phyloP scores from a whole-genome alignment of 768 basidiomycete genomes.

The Pisolithus tinctorius region DNA sequence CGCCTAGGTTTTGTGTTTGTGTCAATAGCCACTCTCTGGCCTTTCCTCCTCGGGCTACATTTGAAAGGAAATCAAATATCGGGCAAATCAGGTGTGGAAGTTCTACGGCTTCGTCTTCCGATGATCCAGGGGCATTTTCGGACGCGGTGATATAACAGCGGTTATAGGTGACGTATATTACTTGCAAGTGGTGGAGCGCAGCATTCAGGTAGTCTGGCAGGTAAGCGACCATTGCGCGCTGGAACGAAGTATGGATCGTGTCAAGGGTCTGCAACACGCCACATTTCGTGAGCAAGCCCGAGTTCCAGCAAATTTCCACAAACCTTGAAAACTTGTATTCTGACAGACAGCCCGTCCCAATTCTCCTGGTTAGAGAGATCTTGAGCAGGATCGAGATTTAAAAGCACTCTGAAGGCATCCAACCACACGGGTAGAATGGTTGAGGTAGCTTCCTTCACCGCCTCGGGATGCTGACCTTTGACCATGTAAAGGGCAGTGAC shows the following conservation, averaged over 20 bases:
- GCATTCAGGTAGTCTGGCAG: conserved; percentile 52
- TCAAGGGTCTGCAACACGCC: conserved; percentile 58
- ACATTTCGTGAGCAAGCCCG: background rate
- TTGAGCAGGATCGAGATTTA: conserved; percentile 53
- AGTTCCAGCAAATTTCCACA: conserved; percentile 2
- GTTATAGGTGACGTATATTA: conserved; percentile 52
- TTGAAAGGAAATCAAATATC: conserved; percentile 74
- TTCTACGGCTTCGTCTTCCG: conserved; percentile 73
- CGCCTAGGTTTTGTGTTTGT: conserved; percentile 38
- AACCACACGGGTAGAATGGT: conserved; percentile 87
- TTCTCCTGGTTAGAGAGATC: conserved; percentile 54
- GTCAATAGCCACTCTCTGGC: conserved; percentile 58
- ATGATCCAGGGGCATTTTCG: conserved; percentile 52
- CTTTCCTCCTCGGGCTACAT: conserved; percentile 56
- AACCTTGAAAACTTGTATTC: conserved; percentile 84
- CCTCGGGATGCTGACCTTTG: conserved; percentile 84
- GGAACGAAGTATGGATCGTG: conserved; percentile 75
- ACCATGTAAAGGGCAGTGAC: conserved; percentile 90
- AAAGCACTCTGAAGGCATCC: conserved; percentile 77
- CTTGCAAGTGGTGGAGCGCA: conserved; percentile 53
- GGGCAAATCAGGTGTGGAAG: conserved; percentile 72
- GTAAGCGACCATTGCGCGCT: conserved; percentile 58
- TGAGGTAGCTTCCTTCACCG: conserved; percentile 75
- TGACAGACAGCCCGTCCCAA: conserved; percentile 80
- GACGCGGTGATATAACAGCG: conserved; percentile 54